A percentile compares a stretch with the other conserved stretches of the same genome.
These are phyloP conservation scores for Cucurbita maxima DNA, from an alignment of 306 rosid genomes.

Conservation along the genomic window DNA sequence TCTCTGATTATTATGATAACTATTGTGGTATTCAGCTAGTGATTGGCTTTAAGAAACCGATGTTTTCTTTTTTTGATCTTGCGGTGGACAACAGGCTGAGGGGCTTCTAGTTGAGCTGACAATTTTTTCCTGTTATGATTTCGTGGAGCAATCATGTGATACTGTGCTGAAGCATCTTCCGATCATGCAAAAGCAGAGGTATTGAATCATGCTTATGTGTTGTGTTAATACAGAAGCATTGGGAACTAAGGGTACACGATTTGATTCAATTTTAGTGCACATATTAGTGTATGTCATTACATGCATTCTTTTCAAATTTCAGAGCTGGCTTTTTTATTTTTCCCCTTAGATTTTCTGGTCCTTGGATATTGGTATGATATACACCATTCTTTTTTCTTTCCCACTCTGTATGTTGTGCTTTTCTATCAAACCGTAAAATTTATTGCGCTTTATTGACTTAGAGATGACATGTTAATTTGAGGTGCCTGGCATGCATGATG, in stretches of 20 bases:
- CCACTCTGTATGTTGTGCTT: neutral
- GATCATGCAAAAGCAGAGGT: conserved; percentile 67
- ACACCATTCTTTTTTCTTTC: neutral
- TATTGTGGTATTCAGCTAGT: neutral
- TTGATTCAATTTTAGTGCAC: neutral
- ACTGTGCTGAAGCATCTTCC: conserved; percentile 59
- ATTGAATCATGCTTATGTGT: neutral
- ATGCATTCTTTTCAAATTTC: neutral
- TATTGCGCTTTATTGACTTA: neutral
- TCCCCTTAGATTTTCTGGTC: neutral
- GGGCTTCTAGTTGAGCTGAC: conserved; percentile 72
- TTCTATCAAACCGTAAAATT: neutral
- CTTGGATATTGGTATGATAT: neutral
- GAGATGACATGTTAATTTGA: neutral
- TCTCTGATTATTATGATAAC: neutral
- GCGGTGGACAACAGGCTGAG: conserved; percentile 60
- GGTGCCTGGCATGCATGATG: neutral
- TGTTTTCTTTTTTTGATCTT: neutral
- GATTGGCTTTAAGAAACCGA: neutral
- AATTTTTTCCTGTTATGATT: conserved; percentile 69
- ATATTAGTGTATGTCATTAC: neutral
- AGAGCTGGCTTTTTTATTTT: neutral
- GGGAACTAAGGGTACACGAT: neutral
- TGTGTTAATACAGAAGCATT: neutral
- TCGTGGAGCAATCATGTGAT: conserved; percentile 63